Conservation (phyloP, 768 basidiomycete species). For the Xanthoconium purpureum region DNA sequence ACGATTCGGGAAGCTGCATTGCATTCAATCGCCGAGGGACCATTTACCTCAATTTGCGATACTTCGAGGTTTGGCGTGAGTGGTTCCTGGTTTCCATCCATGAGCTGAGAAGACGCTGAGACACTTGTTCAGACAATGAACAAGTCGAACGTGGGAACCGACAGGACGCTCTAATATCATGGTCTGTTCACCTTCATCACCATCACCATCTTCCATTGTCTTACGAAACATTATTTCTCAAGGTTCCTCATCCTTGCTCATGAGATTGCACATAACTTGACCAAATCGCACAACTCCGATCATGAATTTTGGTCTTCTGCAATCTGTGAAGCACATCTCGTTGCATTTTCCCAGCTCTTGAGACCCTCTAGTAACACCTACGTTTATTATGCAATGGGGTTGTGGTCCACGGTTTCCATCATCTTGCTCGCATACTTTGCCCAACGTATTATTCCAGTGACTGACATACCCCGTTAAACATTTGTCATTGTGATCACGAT, state of each 20-base stretch:
- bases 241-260: constrained; percentile 91
- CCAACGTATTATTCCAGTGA: too few relatives aligned
- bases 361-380: too few relatives aligned
- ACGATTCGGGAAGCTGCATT: constrained; percentile 37
- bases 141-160: constrained; percentile 55
- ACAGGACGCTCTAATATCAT: constrained; percentile 73
- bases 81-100: constrained; percentile 10
- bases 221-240: too few relatives aligned
- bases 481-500: too few relatives aligned
- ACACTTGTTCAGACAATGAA: constrained; percentile 58
- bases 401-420: too few relatives aligned
- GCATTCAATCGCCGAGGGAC: constrained; percentile 92
- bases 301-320: constrained; percentile 95
- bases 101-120: too few relatives aligned
- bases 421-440: too few relatives aligned
- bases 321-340: constrained; percentile 70
- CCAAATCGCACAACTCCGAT: constrained; percentile 82
- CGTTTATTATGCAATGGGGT: too few relatives aligned
- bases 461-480: too few relatives aligned
- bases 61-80: constrained; percentile 85
- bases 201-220: too few relatives aligned
- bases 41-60: constrained; percentile 85
- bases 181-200: constrained; percentile 41
- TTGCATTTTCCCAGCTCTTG: constrained; percentile 12
- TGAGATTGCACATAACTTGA: constrained; percentile 90